Base-by-base conservation (phyloP, 108 stramenopile species). In the Nannochloropsis salina region DNA sequence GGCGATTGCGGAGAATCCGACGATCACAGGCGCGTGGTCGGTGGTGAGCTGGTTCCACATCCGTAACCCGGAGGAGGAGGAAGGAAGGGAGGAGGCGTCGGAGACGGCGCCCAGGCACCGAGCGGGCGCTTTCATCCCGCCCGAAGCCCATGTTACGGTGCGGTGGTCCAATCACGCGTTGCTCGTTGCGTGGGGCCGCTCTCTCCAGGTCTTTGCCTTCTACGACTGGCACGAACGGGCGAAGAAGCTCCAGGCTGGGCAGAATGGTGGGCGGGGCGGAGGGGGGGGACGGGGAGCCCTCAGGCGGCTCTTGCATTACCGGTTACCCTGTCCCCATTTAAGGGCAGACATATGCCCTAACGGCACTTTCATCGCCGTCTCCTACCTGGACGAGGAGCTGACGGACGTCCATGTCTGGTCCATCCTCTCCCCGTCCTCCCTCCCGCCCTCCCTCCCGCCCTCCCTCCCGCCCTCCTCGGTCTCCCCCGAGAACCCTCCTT, bases 41-140 rank as follows among this genome's bases (percentile, higher is more conserved):
- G 61, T 74, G 61, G 61, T 74, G 61, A 74, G 61, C 61, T 74
- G 61, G 61, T 74, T 74, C n/a, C 61, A 74, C n/a, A 74, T 74
- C n/a, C 61, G 61, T 74, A 74, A 6, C 61, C 20, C 61, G 20
- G 61, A 74, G 61, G 61, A 74, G 61, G 61, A 74, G 61, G 15
- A 74, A 15, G 61, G n/a, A n/a, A 74, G 8, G 61, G 61, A 74
- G 61, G 61, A 74, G 61, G 61, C 15, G 61, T n/a, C 15, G 8
- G 61, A 74, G 61, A 74, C 15, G 61, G 61, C 20, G 8, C 15
- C 15, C 3, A 74, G 61, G 61, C 15, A 74, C 20, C 15, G 8
- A n/a, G n/a, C 2, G 61, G 61, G 61, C 20, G 20, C 61, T 15
- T 8, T 74, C 20, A 74, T 74, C 61, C 61, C 61, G 8, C 6